Evolutionary conservation across 164 flowering plant species (phyloP), one percentile per base, ranked within the genome.

Genomic region (Tetracentron sinense): DNA sequence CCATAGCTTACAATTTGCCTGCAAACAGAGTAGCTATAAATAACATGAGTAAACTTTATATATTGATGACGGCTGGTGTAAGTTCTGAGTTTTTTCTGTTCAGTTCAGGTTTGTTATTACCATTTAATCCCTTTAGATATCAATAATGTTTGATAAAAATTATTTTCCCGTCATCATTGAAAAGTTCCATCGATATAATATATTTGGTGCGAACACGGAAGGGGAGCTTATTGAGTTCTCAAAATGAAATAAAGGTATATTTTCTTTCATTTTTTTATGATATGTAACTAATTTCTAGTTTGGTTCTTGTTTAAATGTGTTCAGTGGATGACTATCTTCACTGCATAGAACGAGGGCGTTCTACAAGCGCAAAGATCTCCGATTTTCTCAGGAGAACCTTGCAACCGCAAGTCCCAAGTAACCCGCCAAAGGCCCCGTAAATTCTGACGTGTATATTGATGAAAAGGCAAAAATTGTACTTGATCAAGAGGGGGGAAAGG

Each of bases 251-350:
- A 4, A 33, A 4, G 38, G 6, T 4, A 33, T 4, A 4, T 8
- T 33, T 33, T 33, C 38, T 33, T 4, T 33, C 8, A 4, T 8
- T 8, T 33, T 33, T 33, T 33, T 33, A 4, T 33, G 38, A 4
- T 33, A 4, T 33, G 38, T 33, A 33, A 8, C 4, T 33, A 33
- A 33, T 33, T 33, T 8, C 8, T 33, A 33, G 8, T 33, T 33
- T 8, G 4, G 38, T 8, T 33, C 8, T 33, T 8, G 11, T 38
- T 33, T 33, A 33, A 4, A 33, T 74, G 25, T 58, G 2, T 30
- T 47, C 75, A 90, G 98, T 88, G 78, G 93, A 88, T 27, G 86
- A 82, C 59, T 92, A 84, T 74, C 65, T 87, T 62, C 71, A 64
- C 57, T 84, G 93, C 71, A 58, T 92, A 51, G 87, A 88, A 52